Evolutionary conservation across 805 yeast genomes (phyloP).

Genomic region (Spathaspora gorwiae): DNA sequence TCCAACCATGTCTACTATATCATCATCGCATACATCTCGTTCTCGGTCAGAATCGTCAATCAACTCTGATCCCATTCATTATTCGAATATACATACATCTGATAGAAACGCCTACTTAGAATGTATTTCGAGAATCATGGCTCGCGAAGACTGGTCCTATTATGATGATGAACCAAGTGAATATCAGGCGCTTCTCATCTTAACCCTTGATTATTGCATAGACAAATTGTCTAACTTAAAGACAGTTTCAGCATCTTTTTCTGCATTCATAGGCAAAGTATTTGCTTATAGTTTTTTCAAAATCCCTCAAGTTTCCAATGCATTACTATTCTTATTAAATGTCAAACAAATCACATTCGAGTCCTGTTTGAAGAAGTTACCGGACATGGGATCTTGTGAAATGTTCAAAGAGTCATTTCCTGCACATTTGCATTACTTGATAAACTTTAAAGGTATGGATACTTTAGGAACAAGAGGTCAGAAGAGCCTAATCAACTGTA

Average conservation of each 20-base stretch:
- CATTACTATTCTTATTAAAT: constrained; percentile 52
- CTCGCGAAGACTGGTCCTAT: constrained; percentile 43
- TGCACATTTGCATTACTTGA: constrained; percentile 27
- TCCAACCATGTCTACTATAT: background rate
- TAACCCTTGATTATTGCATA: constrained; percentile 52
- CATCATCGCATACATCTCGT: background rate
- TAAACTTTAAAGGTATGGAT: constrained; percentile 27
- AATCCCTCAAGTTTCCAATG: constrained; percentile 43
- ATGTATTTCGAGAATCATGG: constrained; percentile 47
- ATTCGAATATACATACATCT: constrained; percentile 23
- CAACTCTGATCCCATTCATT: constrained; percentile 1
- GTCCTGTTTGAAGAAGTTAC: constrained; percentile 5
- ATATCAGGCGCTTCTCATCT: constrained; percentile 36
- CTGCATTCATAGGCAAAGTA: constrained; percentile 67
- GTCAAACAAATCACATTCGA: constrained; percentile 47
- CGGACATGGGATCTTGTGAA: background rate
- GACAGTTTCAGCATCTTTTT: constrained; percentile 48
- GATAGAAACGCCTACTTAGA: constrained; percentile 51
- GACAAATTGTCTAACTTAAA: constrained; percentile 43
- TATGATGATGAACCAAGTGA: constrained; percentile 21
- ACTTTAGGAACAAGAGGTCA: constrained; percentile 21
- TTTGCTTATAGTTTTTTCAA: constrained; percentile 60
- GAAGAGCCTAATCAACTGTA: constrained; percentile 26
- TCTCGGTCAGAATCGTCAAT: background rate
- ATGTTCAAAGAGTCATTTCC: constrained; percentile 12